Evolutionary conservation across 495 filamentous ascomycete genomes (phyloP).

Genomic region (Geoglossum glabrum): DNA sequence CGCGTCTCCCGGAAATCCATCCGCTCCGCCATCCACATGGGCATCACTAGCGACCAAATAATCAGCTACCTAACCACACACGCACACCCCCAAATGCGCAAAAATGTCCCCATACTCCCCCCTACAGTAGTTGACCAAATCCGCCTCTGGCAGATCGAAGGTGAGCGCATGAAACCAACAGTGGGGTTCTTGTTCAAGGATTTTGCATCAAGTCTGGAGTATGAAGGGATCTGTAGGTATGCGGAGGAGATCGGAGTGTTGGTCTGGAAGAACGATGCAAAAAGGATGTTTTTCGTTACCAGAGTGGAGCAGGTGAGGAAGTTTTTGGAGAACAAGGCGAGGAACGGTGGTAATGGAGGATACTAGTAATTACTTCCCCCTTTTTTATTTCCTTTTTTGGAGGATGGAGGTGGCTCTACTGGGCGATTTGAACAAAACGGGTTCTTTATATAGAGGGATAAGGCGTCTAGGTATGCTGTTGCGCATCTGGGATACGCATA

Average conservation of each 20-base stretch:
- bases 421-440: too few species aligned
- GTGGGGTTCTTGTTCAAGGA: conserved; percentile 78
- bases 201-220: conserved; percentile 57
- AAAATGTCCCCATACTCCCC: conserved; percentile 50
- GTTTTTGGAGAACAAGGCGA: conserved; percentile 47
- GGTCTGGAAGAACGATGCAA: conserved; percentile 61
- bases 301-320: conserved; percentile 65
- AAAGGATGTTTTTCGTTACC: conserved; percentile 71
- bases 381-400: background rate
- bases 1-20: conserved; percentile 74
- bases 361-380: background rate
- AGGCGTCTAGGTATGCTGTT: background rate
- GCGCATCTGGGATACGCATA: background rate
- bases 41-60: conserved; percentile 89
- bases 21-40: conserved; percentile 63
- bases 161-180: conserved; percentile 70
- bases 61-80: conserved; percentile 71
- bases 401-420: too few species aligned
- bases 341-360: conserved; percentile 5
- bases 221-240: conserved; percentile 50
- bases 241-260: conserved; percentile 86
- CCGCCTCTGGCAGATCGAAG: conserved; percentile 89
- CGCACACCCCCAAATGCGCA: conserved; percentile 80
- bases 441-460: background rate
- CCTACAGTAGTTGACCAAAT: conserved; percentile 97